Evolutionary conservation across 1,284 basidiomycete species (phyloP), one percentile per base, ranked within the genome.

Genomic region (Ustilago curta): DNA sequence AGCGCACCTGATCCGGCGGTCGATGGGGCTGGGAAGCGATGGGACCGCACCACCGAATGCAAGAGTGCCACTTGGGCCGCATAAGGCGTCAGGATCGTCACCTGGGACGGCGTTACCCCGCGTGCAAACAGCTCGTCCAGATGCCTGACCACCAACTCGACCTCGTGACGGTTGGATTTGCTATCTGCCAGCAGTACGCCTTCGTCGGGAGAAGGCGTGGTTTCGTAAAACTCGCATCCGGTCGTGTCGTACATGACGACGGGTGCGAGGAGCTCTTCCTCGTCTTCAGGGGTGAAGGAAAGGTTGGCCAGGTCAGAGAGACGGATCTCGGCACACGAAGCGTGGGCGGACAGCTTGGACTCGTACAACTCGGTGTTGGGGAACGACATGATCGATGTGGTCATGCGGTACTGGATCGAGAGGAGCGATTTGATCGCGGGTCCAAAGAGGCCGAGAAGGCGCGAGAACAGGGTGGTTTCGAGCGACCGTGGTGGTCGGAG

Each of bases 111-210:
- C 0, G 88, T 83, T 0, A 99, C 85, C 0, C 94, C 93, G 3
- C 88, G 87, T 7, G 85, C 85, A n/a, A 91, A 93, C 82, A 98
- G 86, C 76, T 89, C 90, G 42, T 90, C 88, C 0, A 94, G 90
- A 91, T 94, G 95, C 63, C 88, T 88, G 76, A 89, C 90, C 0
- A 97, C 94, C 2, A 97, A 88, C 11, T 88, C 90, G 0, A 91
- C 93, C 81, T 99, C 96, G 82, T 98, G 97, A 85, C 94, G 93
- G 79, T 99, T 99, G 77, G 90, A 91, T 77, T 91, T 89, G 77
- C 59, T 63, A 31, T 75, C 72, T 4, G 62, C 59, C 3, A 66
- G 39, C 14, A 70, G 27, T 0, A 51, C 9, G 9, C 47, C 50
- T 25, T 65, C 71, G 21, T 71, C 74, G 0, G 64, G 58, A 1